Conservation (phyloP, 148 eudicot species). For the Cornus kousa region DNA sequence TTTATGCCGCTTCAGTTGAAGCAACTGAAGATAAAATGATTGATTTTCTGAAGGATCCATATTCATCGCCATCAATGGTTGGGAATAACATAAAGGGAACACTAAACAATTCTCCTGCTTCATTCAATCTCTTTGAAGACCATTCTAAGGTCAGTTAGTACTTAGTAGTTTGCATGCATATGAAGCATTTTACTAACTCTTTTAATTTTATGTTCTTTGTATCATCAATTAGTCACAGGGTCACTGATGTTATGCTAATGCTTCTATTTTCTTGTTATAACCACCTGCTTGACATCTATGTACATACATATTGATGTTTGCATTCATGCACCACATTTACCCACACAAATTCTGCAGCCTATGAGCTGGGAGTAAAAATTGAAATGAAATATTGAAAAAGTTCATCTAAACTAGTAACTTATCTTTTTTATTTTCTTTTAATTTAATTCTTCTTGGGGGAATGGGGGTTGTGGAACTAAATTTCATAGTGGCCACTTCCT, state of each 20-base stretch:
- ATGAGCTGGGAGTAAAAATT: neutral
- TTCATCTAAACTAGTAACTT: neutral
- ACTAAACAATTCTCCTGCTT: conserved; percentile 22
- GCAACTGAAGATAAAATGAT: conserved; percentile 19
- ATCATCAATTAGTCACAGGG: neutral
- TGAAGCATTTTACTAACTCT: neutral
- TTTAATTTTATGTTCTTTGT: neutral
- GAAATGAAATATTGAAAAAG: neutral
- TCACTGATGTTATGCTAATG: neutral
- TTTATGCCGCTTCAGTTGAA: conserved; percentile 23
- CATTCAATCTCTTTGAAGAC: conserved; percentile 31
- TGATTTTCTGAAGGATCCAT: conserved; percentile 22
- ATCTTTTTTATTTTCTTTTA: neutral
- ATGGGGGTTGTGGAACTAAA: neutral
- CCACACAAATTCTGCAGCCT: neutral
- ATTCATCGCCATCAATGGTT: conserved; percentile 21
- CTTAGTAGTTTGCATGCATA: conserved; percentile 11
- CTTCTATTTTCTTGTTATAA: neutral
- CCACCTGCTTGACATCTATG: neutral
- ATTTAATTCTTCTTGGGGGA: neutral
- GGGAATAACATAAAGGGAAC: conserved; percentile 22
- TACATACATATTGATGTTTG: neutral
- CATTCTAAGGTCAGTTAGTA: conserved; percentile 49
- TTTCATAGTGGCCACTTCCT: neutral
- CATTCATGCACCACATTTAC: neutral